Evolutionary conservation across 306 rosid species (phyloP), one percentile per base, ranked within the genome.

Genomic region (Corylus americana): DNA sequence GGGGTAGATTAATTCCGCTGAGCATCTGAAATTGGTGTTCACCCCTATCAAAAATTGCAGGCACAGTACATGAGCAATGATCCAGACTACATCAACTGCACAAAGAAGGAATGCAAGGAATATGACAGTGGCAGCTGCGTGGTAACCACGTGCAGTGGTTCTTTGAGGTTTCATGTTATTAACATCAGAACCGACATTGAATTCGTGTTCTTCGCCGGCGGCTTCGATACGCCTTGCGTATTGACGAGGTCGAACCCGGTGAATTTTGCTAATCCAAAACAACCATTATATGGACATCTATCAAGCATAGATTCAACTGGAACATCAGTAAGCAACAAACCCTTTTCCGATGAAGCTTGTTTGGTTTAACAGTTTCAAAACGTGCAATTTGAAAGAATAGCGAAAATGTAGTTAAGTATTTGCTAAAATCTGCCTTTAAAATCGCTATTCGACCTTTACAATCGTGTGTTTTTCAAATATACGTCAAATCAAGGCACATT

Each of bases 141-240:
- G 35, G 73, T 53, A 18, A 63, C 72, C 64, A 88, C 92, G 5
- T 92, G 96, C 78, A 84, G 80, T 75, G 97, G 94, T 62, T 76
- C 94, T 13, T 42, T 94, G 70, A 39, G 84, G 64, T 94, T 94
- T 76, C 98, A 94, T 80, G 93, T 90, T 8, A 69, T 94, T 76
- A 94, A 94, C 90, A 88, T 94, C 55, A 80, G 98, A 84, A 92
- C 90, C 1, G 92, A 94, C 87, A 88, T 94, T 11, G 91, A 88
- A 54, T 94, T 92, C 11, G 94, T 87, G 45, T 42, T 42, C 8
- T 42, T 42, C 45, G 45, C 45, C 6, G 8, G 45, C 1, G 45
- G 45, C 5, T 94, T 94, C 55, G 50, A 72, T 8, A 8, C 53
- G 0, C 98, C 98, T 8, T 94, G 94, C 82, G 51, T 92, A 79